Conservation (phyloP, 2,329 filamentous ascomycete species). For the Apiospora marii region DNA sequence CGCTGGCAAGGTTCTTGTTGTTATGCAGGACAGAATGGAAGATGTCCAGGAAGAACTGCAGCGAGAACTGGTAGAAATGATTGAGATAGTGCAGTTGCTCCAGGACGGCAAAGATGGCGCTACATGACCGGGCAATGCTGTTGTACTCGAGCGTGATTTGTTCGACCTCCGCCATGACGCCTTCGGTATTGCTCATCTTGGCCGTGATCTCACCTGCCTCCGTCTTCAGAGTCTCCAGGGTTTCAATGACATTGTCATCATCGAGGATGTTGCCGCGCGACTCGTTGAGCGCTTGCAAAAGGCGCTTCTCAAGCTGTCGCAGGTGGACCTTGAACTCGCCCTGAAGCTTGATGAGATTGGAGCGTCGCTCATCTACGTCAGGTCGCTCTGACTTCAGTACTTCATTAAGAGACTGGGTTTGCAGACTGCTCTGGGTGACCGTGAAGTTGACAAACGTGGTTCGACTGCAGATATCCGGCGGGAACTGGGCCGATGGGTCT, state of each 20-base stretch:
- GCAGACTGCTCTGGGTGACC: slow-evolving; percentile 97
- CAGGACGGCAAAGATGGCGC: slow-evolving; percentile 94
- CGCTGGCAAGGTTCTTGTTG: slow-evolving; percentile 75
- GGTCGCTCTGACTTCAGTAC: slow-evolving; percentile 97
- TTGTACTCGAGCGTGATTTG: slow-evolving; percentile 94
- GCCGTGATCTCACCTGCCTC: slow-evolving; percentile 94
- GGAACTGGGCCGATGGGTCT: slow-evolving; percentile 94
- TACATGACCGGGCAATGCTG: slow-evolving; percentile 92
- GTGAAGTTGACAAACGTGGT: slow-evolving; percentile 99
- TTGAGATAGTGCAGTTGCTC: slow-evolving; percentile 98
- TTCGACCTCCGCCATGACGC: slow-evolving; percentile 97
- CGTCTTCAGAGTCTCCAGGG: slow-evolving; percentile 95
- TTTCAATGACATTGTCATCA: slow-evolving; percentile 98
- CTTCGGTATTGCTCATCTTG: slow-evolving; percentile 97
- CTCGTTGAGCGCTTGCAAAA: slow-evolving; percentile 95
- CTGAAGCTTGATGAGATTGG: slow-evolving; percentile 97
- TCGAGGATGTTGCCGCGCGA: slow-evolving; percentile 97
- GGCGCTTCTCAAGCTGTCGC: slow-evolving; percentile 90
- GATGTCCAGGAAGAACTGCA: slow-evolving; percentile 98
- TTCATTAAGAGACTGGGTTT: slow-evolving; percentile 96
- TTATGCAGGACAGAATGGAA: slow-evolving; percentile 90
- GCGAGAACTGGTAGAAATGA: slow-evolving; percentile 99
- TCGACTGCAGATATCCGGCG: slow-evolving; percentile 96
- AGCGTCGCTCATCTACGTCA: slow-evolving; percentile 94
- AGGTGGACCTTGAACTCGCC: slow-evolving; percentile 99